Conservation (phyloP, 768 basidiomycete species). For the Termitomyces sp. region DNA sequence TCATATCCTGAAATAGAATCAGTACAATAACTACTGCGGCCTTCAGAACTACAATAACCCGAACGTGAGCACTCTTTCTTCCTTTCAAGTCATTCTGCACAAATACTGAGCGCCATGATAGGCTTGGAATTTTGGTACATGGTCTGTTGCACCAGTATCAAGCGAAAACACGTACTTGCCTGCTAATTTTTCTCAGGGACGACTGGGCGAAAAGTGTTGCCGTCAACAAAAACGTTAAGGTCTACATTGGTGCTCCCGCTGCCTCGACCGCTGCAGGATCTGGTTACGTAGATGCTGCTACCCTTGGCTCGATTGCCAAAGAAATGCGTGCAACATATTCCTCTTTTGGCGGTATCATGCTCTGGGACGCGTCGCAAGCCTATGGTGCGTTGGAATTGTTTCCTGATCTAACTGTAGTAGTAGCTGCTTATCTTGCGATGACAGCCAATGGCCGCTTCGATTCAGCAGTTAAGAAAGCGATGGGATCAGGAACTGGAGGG, state of each 20-base stretch:
- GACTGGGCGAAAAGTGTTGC: constrained; percentile 51
- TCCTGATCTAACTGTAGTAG: not conserved
- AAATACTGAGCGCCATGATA: constrained; percentile 5
- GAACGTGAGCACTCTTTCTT: constrained; percentile 23
- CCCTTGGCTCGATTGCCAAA: constrained; percentile 33
- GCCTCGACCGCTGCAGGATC: constrained; percentile 43
- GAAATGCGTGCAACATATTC: constrained; percentile 39
- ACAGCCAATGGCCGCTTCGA: constrained; percentile 37
- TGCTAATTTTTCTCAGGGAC: constrained; percentile 26
- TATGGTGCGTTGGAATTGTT: constrained; percentile 23
- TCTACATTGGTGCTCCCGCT: constrained; percentile 53
- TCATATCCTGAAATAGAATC: not conserved
- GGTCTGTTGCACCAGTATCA: constrained; percentile 22
- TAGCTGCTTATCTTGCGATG: not conserved
- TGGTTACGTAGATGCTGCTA: constrained; percentile 43
- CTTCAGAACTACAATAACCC: constrained; percentile 34
- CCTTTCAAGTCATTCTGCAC: not conserved
- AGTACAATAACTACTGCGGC: constrained; percentile 21
- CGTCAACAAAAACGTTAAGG: constrained; percentile 47
- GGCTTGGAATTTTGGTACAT: constrained; percentile 43
- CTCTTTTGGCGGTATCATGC: constrained; percentile 49
- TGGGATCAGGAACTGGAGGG: constrained; percentile 20
- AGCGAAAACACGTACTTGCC: not conserved
- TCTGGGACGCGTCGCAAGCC: constrained; percentile 37
- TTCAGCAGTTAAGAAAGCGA: constrained; percentile 32